Base-by-base conservation (phyloP, 805 yeast species). In the Monosporozyma aerobia region DNA sequence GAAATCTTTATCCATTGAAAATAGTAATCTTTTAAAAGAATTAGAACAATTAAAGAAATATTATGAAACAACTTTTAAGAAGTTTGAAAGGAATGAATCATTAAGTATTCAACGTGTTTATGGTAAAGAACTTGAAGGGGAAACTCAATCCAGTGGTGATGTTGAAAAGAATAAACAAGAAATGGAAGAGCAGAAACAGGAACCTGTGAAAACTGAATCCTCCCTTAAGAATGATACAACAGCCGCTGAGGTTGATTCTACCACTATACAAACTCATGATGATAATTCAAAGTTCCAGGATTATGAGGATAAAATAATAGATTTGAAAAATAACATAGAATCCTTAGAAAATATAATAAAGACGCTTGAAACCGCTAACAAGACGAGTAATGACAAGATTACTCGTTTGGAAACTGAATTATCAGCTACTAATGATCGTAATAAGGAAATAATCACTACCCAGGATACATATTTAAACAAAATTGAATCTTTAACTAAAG, bases 51-150 rank as follows among this genome's bases (percentile, higher is more conserved):
- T 64, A 7, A 62, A 61, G 51, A 47, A 47, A 3, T 63, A 58
- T 52, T 69, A 69, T 53, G 63, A 64, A 51, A 54, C 52, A 1
- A 49, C 65, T 33, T 51, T 68, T 13, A 64, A 60, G n/a, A 59
- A 60, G 30, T 62, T 62, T 45, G 69, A 69, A 49, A 60, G 72
- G 50, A 62, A 63, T 22, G 67, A 63, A 29, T 67, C 71, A 14
- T 52, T 53, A n/a, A 65, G 67, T 0, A 58, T 68, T 13, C 58
- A 61, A 29, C 60, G 72, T 50, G 65, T 68, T 2, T 67, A 65
- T 48, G 59, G 64, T 32, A 58, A 58, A 47, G 57, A 59, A 11
- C 54, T 55, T 13, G 53, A 46, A 11, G 47, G 45, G 32, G 19
- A 10, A 6, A 23, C 49, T 16, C 16, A 40, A 10, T 9, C 44